Evolutionary conservation across 2,329 filamentous ascomycete species (phyloP).

Genomic region (Plenodomus tracheiphilus): DNA sequence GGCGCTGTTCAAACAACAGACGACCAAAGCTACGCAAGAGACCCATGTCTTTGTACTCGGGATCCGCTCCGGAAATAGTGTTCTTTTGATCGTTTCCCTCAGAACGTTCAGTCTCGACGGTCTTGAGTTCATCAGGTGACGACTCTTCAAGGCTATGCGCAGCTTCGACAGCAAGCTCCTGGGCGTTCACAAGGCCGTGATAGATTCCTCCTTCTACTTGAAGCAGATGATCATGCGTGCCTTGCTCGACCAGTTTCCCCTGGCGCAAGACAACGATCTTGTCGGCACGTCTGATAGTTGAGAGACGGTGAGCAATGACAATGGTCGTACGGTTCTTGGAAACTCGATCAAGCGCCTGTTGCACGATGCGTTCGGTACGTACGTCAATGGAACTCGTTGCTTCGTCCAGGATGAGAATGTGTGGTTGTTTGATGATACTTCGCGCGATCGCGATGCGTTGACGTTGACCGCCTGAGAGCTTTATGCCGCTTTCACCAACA

Average conservation of each 20-base stretch:
- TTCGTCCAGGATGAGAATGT: constrained; percentile 73
- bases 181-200: constrained; percentile 63
- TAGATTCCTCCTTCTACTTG: constrained; percentile 65
- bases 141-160: constrained; percentile 23
- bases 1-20: constrained; percentile 40
- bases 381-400: constrained; percentile 71
- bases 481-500: constrained; percentile 77
- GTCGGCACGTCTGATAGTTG: constrained; percentile 76
- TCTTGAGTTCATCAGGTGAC: constrained; percentile 19
- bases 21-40: constrained; percentile 39
- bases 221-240: constrained; percentile 74
- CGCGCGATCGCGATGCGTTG: constrained; percentile 78
- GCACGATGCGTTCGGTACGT: constrained; percentile 57
- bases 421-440: constrained; percentile 68
- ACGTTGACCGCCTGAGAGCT: constrained; percentile 82
- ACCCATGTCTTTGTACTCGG: constrained; percentile 34
- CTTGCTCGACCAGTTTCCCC: constrained; percentile 72
- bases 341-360: constrained; percentile 62
- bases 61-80: constrained; percentile 14
- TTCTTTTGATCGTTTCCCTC: constrained; percentile 9
- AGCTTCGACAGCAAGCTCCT: constrained; percentile 35
- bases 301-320: constrained; percentile 77
- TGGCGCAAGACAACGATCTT: constrained; percentile 75
- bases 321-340: constrained; percentile 69
- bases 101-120: constrained; percentile 13